phyloP scores from a whole-genome alignment of 1,284 basidiomycete genomes.

The Rugosomyces carneus region DNA sequence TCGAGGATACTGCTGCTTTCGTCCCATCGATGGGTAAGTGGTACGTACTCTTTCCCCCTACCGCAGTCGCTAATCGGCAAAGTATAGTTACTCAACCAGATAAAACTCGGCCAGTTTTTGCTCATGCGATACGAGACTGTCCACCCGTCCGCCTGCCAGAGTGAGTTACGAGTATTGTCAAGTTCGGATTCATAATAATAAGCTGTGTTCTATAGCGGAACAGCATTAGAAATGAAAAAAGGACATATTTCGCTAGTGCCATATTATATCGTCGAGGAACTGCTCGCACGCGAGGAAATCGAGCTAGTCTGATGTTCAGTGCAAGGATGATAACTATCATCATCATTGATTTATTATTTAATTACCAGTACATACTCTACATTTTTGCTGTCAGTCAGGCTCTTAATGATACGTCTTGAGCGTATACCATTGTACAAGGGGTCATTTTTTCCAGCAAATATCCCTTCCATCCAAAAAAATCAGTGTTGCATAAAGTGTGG shows the following conservation, averaged over 20 bases:
- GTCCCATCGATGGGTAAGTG: conserved; percentile 75
- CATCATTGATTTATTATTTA: background rate
- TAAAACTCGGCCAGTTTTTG: conserved; percentile 68
- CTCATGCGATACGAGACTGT: conserved; percentile 68
- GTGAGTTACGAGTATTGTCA: conserved; percentile 36
- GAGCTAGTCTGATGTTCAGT: conserved; percentile 52
- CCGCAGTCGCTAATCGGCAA: background rate
- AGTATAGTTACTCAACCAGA: conserved; percentile 69
- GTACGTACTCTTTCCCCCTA: background rate
- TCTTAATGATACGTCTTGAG: background rate
- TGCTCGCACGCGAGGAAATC: conserved; percentile 61
- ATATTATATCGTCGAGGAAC: conserved; percentile 66
- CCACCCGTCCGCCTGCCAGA: conserved; percentile 67
- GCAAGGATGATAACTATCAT: conserved; percentile 2
- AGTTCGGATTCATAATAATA: background rate
- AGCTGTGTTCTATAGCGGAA: conserved; percentile 47
- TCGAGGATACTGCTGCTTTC: conserved; percentile 68
- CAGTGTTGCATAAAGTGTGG: conserved; percentile 23
- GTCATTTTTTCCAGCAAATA: background rate
- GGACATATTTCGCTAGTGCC: conserved; percentile 66
- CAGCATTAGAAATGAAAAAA: conserved; percentile 55
- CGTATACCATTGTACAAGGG: background rate
- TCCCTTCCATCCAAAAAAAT: background rate
- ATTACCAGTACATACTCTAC: conserved; percentile 3
- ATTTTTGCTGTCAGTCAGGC: background rate